Base-by-base conservation (phyloP, 768 basidiomycete genomes). In the Termitomyces sp. region DNA sequence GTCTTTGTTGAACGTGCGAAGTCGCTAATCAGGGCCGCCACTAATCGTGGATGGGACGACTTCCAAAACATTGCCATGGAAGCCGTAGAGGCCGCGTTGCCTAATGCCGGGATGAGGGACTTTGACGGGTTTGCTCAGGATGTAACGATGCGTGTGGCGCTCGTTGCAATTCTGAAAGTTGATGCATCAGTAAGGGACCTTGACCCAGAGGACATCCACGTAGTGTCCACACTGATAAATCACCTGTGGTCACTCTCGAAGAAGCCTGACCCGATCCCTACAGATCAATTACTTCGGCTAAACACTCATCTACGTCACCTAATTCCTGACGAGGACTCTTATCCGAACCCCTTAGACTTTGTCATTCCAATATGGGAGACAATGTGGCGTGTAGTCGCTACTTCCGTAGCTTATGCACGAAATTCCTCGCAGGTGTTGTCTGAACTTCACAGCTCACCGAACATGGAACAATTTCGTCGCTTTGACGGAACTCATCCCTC, bases 331-430 rank as follows among this genome's bases (percentile, higher is more conserved):
- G 54, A 48, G 1, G 62, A 67, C 0, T 58, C 31, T 4, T 74
- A 71, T 53, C 69, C 71, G 1, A 74, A 78, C 41, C 78, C 81
- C 0, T 67, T 86, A 16, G 75, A 85, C 47, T 76, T 76, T 57
- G 73, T 87, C 56, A 76, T 87, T 46, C 85, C 85, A 0, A 70
- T 80, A 0, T 87, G 82, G 74, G 86, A 87, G 65, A 82, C 81
- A 0, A 68, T 86, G 47, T 87, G 86, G 86, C 77, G 84, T 13
- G 77, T 86, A 22, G 72, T 84, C 54, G 84, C 85, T 1, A 70
- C 72, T 6, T 64, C 72, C 0, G 65, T 80, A 0, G 76, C 79
- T 1, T 69, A 77, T 52, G 68, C 75, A 15, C 68, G 72, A n/a
- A 58, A 72, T 4, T 63, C 73, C 15, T 59, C 63, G 58, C 59